These are phyloP conservation scores for Phytophthora tentaculata DNA, from an alignment of 352 stramenopile genomes.

Conservation along the genomic window DNA sequence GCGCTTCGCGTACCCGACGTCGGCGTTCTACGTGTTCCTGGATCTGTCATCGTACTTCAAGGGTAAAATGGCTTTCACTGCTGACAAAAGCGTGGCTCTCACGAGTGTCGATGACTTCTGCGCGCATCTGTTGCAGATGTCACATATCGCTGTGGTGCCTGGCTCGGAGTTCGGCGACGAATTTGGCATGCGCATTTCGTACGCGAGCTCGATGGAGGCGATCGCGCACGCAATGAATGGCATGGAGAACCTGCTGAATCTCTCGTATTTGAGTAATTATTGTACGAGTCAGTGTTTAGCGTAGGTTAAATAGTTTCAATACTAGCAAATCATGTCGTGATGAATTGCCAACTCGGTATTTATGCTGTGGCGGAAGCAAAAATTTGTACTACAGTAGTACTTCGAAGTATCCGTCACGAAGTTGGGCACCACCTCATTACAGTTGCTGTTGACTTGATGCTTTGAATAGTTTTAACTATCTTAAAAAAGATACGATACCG, in stretches of 20 bases:
- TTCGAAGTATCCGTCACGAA: no score
- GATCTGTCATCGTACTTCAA: slow-evolving; percentile 87
- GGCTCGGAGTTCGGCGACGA: slow-evolving; percentile 94
- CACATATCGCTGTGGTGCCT: slow-evolving; percentile 94
- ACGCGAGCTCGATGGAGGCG: slow-evolving; percentile 44
- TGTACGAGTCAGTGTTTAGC: no score
- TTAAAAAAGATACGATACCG: no score
- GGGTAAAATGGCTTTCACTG: slow-evolving; percentile 47
- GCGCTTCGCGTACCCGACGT: slow-evolving; percentile 84
- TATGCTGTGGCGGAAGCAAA: no score
- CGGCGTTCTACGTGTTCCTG: slow-evolving; percentile 96
- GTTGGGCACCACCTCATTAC: no score
- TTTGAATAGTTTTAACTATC: no score
- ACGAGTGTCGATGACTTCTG: slow-evolving; percentile 77
- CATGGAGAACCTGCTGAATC: slow-evolving; percentile 64
- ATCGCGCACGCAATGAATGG: slow-evolving; percentile 71
- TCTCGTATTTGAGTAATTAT: slow-evolving; percentile 50
- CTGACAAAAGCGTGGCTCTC: slow-evolving; percentile 55
- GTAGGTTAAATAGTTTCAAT: no score
- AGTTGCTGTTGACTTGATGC: no score
- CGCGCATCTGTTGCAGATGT: slow-evolving; percentile 90
- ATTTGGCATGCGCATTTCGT: slow-evolving; percentile 93
- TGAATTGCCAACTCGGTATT: no score
- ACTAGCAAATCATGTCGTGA: no score
- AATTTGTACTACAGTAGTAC: no score